Percentiles rank a stretch among this genome's conserved stretches.
Conservation (phyloP, 495 filamentous ascomycete genomes). For the Podospora pseudopauciseta region DNA sequence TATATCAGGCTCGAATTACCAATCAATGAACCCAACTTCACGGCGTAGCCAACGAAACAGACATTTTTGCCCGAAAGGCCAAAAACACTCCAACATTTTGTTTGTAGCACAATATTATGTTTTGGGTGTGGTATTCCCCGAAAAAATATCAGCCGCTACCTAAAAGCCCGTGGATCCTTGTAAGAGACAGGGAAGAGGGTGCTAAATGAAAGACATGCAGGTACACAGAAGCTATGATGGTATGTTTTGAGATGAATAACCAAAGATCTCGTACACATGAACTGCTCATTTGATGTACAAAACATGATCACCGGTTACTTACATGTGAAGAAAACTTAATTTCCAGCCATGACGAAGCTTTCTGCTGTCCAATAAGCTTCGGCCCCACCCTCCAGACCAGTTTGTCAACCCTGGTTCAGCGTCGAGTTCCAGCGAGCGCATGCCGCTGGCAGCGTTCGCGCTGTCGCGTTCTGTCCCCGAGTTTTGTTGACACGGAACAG, state of each 20-base stretch:
- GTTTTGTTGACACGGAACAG: slow-evolving; percentile 36
- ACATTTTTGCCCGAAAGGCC: background rate
- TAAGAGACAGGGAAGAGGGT: background rate
- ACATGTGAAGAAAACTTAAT: slow-evolving; percentile 24
- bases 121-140: background rate
- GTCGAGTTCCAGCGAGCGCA: background rate
- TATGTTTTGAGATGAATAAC: background rate
- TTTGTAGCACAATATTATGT: background rate
- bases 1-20: background rate
- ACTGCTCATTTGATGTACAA: background rate
- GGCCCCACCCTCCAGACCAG: slow-evolving; percentile 11
- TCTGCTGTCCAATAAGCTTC: slow-evolving; percentile 19
- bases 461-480: slow-evolving; percentile 28
- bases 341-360: slow-evolving; percentile 24
- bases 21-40: background rate
- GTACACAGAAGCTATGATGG: background rate
- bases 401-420: background rate
- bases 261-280: background rate
- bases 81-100: background rate
- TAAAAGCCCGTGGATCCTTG: background rate
- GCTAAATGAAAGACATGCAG: background rate
- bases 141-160: too few species aligned
- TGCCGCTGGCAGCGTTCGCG: slow-evolving; percentile 20
- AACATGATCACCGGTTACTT: background rate
- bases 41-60: background rate